Evolutionary conservation across 257 asterid species (phyloP).

Genomic region (Solanum chiquidenum): DNA sequence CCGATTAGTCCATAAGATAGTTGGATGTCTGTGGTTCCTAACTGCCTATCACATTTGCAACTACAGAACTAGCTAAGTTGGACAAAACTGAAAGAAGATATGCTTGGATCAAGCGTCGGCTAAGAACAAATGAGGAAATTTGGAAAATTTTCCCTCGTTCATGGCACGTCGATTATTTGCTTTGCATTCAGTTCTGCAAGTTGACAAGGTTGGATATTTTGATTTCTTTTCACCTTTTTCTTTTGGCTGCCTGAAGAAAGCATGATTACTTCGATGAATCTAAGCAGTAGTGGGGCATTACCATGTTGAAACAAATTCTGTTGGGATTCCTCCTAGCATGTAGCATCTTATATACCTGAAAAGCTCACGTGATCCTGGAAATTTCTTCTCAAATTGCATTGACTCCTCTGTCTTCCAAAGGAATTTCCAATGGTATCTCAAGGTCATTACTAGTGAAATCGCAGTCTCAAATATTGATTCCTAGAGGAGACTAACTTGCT

Average conservation of each 20-base stretch:
- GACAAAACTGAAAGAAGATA: conserved; percentile 94
- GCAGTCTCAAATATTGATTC: not conserved
- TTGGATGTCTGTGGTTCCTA: conserved; percentile 10
- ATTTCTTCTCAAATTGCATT: not conserved
- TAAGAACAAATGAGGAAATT: conserved; percentile 89
- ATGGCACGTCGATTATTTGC: conserved; percentile 90
- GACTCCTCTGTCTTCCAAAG: not conserved
- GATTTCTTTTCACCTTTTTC: not conserved
- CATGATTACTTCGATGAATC: not conserved
- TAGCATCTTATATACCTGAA: not conserved
- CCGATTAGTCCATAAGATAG: conserved; percentile 1
- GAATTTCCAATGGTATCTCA: not conserved
- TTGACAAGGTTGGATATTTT: conserved; percentile 63
- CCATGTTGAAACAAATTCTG: not conserved
- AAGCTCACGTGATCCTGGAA: not conserved
- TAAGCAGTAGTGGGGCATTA: not conserved
- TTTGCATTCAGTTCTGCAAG: conserved; percentile 98
- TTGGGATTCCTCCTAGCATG: not conserved
- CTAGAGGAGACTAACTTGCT: not conserved
- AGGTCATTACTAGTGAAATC: not conserved
- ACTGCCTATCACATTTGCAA: conserved; percentile 8
- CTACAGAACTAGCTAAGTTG: conserved; percentile 75
- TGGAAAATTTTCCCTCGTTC: conserved; percentile 91
- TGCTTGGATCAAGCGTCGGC: conserved; percentile 93
- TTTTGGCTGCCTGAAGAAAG: not conserved